Conservation (phyloP, 176 grass and related monocot species). For the Zoysia japonica region DNA sequence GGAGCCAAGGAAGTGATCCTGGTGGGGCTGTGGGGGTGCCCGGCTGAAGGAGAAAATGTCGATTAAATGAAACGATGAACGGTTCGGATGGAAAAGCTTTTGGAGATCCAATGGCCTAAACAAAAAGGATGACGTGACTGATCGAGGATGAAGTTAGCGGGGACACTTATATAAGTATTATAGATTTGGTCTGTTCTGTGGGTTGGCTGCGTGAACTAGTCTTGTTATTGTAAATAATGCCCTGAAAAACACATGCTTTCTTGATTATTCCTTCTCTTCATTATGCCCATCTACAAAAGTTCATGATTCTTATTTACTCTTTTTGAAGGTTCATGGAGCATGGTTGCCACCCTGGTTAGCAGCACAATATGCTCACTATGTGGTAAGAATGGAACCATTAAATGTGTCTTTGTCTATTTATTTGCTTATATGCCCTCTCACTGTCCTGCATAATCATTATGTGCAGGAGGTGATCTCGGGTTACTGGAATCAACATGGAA, state of each 20-base stretch:
- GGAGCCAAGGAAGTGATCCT: too few species aligned
- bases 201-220: neutral
- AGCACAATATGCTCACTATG: constrained; percentile 46
- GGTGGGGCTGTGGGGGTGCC: too few species aligned
- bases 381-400: constrained; percentile 44
- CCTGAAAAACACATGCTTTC: constrained; percentile 5
- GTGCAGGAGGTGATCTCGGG: constrained; percentile 69
- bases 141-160: too few species aligned
- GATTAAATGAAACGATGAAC: too few species aligned
- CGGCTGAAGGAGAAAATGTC: too few species aligned
- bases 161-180: too few species aligned
- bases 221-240: neutral
- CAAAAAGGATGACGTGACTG: too few species aligned
- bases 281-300: neutral
- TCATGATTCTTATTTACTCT: neutral
- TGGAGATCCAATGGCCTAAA: too few species aligned
- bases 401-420: constrained; percentile 8
- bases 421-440: constrained; percentile 15
- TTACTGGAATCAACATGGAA: constrained; percentile 75
- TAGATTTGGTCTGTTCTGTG: neutral
- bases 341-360: constrained; percentile 96
- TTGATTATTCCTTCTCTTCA: neutral
- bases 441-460: neutral
- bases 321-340: constrained; percentile 83
- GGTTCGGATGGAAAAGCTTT: too few species aligned